Conservation (phyloP, 352 stramenopile genomes). For the Blastocystis sp. region DNA sequence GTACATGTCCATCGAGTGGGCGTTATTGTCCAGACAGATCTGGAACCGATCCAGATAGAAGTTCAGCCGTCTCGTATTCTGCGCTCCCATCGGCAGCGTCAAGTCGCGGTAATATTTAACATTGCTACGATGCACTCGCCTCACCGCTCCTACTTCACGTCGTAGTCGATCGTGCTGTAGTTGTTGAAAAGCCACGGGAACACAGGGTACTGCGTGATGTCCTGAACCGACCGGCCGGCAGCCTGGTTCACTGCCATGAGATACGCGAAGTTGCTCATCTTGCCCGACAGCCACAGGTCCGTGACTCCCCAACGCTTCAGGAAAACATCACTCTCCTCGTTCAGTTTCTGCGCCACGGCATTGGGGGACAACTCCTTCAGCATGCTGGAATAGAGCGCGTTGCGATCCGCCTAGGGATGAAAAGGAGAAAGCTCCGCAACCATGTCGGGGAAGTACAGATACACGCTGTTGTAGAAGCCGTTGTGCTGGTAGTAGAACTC, state of each 20-base stretch:
- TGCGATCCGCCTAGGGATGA: neutral
- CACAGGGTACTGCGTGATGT: constrained; percentile 90
- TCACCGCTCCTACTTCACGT: constrained; percentile 61
- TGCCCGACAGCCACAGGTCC: neutral
- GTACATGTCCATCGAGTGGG: constrained; percentile 56
- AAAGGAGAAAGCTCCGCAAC: neutral
- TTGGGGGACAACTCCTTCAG: neutral
- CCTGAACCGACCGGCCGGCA: constrained; percentile 83
- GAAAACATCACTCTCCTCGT: neutral
- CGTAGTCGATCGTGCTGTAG: constrained; percentile 79
- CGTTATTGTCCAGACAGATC: constrained; percentile 58
- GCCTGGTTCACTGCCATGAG: constrained; percentile 85
- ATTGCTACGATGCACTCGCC: constrained; percentile 60
- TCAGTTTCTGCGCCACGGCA: neutral
- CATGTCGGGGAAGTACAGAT: neutral
- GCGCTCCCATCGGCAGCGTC: constrained; percentile 84
- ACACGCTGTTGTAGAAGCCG: constrained; percentile 25
- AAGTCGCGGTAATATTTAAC: constrained; percentile 79
- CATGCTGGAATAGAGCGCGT: neutral
- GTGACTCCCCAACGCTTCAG: neutral
- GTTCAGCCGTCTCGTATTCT: constrained; percentile 71
- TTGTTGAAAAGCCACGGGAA: constrained; percentile 89
- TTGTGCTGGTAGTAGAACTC: constrained; percentile 21
- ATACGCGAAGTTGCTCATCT: constrained; percentile 75
- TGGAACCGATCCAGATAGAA: constrained; percentile 69